phyloP scores from a whole-genome alignment of 2,329 filamentous ascomycete species.

The Neoscytalidium dimidiatum region DNA sequence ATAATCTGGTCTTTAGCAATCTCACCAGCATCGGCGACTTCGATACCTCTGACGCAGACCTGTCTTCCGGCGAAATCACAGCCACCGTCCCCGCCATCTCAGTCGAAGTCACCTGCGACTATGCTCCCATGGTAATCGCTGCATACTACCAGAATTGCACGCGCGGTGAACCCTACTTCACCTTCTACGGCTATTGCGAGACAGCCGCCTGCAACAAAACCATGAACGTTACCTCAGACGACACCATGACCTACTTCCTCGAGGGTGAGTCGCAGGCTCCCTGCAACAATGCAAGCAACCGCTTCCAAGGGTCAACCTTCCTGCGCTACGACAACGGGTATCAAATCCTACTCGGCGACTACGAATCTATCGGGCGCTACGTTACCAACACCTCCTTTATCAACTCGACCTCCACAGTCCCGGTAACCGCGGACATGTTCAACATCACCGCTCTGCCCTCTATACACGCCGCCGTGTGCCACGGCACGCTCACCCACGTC shows the following conservation, averaged over 20 bases:
- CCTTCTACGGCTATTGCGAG: neutral
- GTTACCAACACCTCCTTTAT: neutral
- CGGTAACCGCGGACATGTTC: neutral
- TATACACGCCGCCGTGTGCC: neutral
- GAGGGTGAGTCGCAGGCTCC: neutral
- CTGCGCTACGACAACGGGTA: neutral
- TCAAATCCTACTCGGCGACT: neutral
- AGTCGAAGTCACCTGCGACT: neutral
- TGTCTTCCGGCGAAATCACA: constrained; percentile 2
- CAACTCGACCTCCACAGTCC: neutral
- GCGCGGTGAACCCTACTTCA: neutral
- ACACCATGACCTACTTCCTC: neutral
- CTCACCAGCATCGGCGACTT: neutral
- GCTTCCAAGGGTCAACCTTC: neutral
- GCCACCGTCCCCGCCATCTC: constrained; percentile 4
- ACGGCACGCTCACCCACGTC: constrained; percentile 9
- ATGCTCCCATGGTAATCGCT: neutral
- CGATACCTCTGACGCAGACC: neutral
- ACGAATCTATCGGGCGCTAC: neutral
- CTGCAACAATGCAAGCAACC: neutral
- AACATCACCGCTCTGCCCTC: constrained; percentile 3
- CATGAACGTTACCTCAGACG: neutral
- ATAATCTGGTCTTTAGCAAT: constrained; percentile 17
- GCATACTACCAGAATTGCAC: neutral
- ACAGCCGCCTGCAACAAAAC: constrained; percentile 3